Evolutionary conservation across 208 protist genomes (phyloP).

Genomic region (Trypanosoma melophagium): DNA sequence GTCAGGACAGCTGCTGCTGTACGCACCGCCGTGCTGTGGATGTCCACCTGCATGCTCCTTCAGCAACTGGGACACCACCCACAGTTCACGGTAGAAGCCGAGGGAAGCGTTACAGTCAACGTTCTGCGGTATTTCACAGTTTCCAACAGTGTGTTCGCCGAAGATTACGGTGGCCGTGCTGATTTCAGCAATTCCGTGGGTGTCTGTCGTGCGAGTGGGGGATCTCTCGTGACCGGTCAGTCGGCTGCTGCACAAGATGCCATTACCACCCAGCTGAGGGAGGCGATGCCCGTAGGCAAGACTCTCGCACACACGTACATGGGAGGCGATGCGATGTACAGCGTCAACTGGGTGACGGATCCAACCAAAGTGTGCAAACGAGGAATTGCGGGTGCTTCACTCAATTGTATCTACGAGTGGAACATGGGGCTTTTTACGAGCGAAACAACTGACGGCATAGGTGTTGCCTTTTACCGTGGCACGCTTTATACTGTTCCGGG

Average conservation of each 20-base stretch:
- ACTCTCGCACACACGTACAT: background rate
- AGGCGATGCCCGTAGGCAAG: background rate
- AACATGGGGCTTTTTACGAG: background rate
- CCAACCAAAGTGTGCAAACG: background rate
- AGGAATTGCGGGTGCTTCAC: background rate
- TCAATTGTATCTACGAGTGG: background rate
- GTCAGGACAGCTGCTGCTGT: background rate
- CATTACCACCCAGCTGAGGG: background rate
- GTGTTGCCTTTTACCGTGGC: background rate
- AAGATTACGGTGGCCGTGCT: background rate
- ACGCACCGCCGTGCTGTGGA: background rate
- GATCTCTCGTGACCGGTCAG: slow-evolving; percentile 1
- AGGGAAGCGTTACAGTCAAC: background rate
- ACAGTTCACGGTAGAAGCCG: background rate
- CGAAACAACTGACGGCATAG: background rate
- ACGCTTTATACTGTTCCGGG: background rate
- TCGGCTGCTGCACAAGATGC: background rate
- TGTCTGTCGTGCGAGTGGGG: background rate
- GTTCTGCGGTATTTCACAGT: background rate
- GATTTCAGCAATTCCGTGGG: slow-evolving; percentile 1
- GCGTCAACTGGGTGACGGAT: background rate
- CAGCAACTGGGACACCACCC: background rate
- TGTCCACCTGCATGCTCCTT: slow-evolving; percentile 6
- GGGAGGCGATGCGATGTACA: background rate
- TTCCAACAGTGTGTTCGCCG: background rate